Percentiles rank a stretch among this genome's conserved stretches.
phyloP scores from a whole-genome alignment of 441 rosid genomes.

The Aleurites moluccanus region DNA sequence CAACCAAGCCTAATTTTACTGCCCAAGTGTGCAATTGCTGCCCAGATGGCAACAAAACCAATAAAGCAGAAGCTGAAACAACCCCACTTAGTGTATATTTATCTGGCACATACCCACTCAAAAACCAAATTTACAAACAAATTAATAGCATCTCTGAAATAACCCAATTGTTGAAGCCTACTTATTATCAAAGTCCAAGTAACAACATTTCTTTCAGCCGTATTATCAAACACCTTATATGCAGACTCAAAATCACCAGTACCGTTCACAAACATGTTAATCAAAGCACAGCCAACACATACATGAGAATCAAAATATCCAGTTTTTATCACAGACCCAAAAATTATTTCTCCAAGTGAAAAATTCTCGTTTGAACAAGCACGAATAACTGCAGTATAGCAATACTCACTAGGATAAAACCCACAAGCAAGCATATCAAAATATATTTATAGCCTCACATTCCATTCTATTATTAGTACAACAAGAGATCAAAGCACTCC shows the following conservation, averaged over 20 bases:
- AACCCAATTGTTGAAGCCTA: conserved; percentile 23
- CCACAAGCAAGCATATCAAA: conserved; percentile 17
- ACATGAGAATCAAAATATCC: conserved; percentile 39
- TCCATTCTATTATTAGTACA: conserved; percentile 19
- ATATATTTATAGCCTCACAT: conserved; percentile 12
- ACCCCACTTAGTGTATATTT: conserved; percentile 21
- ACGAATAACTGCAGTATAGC: conserved; percentile 19
- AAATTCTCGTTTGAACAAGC: conserved; percentile 20
- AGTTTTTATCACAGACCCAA: conserved; percentile 21
- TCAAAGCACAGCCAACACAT: conserved; percentile 61
- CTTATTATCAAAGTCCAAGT: conserved; percentile 50
- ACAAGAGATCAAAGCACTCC: conserved; percentile 28
- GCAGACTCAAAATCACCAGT: conserved; percentile 36
- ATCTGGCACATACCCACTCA: conserved; percentile 31
- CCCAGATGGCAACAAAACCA: conserved; percentile 10
- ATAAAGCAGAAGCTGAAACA: conserved; percentile 22
- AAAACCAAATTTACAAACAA: conserved; percentile 50
- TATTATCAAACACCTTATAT: conserved; percentile 55
- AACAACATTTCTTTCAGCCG: conserved; percentile 51
- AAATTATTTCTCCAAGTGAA: conserved; percentile 5
- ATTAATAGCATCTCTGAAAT: conserved; percentile 38
- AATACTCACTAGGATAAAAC: conserved; percentile 22
- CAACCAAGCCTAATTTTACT: conserved; percentile 4
- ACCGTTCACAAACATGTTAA: conserved; percentile 64
- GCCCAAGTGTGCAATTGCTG: conserved; percentile 18